These are phyloP conservation scores for Spatholobus suberectus DNA, from an alignment of 306 rosid species.

Conservation along the genomic window DNA sequence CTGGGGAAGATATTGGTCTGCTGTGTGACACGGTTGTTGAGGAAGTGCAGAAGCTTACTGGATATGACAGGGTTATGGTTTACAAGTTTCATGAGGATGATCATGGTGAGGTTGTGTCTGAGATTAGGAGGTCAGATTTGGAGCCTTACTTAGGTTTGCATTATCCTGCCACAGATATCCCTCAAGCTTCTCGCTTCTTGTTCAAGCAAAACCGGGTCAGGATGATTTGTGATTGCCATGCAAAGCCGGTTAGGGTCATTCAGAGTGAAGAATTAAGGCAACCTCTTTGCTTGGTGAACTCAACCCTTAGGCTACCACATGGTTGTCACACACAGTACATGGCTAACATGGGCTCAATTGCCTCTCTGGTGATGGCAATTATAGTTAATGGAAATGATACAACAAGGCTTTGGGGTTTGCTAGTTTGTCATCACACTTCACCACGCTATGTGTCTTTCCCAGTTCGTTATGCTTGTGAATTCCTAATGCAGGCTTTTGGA, in stretches of 20 bases:
- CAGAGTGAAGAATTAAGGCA: constrained; percentile 66
- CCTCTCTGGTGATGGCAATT: constrained; percentile 77
- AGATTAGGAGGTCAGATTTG: constrained; percentile 72
- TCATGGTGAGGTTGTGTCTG: constrained; percentile 91
- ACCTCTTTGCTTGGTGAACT: constrained; percentile 82
- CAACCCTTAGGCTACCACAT: constrained; percentile 83
- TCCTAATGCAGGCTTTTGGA: constrained; percentile 84
- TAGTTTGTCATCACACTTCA: constrained; percentile 85
- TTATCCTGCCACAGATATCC: constrained; percentile 87
- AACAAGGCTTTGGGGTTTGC: constrained; percentile 85
- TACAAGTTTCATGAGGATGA: constrained; percentile 87
- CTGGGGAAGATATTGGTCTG: constrained; percentile 69
- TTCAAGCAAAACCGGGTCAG: constrained; percentile 81
- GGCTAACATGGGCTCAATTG: constrained; percentile 81
- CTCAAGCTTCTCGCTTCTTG: constrained; percentile 83
- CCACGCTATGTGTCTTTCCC: constrained; percentile 81
- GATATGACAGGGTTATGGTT: constrained; percentile 92
- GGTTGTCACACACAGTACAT: constrained; percentile 76
- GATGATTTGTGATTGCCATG: constrained; percentile 79
- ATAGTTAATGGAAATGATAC: constrained; percentile 55
- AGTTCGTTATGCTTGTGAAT: constrained; percentile 86
- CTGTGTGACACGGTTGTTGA: constrained; percentile 79
- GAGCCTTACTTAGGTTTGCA: constrained; percentile 83
- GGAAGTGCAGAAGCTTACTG: constrained; percentile 79
- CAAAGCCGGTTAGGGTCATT: constrained; percentile 63